Evolutionary conservation across 148 eudicot genomes (phyloP).

Genomic region (Simmondsia chinensis): DNA sequence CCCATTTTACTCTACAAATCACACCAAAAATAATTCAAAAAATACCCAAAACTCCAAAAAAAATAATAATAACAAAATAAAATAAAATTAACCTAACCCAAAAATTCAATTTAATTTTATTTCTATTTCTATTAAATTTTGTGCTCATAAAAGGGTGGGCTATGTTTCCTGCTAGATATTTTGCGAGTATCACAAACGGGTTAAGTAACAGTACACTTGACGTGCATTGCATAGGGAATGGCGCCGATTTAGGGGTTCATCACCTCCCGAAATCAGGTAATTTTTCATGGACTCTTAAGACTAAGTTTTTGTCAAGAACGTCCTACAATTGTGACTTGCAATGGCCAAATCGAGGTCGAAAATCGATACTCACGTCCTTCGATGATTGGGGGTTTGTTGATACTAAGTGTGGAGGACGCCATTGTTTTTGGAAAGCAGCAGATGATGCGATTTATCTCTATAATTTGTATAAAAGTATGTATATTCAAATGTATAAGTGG

Average conservation of each 20-base stretch:
- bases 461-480: neutral
- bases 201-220: neutral
- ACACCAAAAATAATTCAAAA: too few relatives aligned
- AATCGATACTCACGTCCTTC: neutral
- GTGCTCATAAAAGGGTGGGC: neutral
- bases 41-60: too few relatives aligned
- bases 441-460: conserved; percentile 10
- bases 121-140: too few relatives aligned
- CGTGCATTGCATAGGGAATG: conserved; percentile 10
- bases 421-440: conserved; percentile 13
- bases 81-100: too few relatives aligned
- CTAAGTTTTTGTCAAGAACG: neutral
- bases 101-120: too few relatives aligned
- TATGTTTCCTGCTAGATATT: neutral
- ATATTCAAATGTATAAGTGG: neutral
- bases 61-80: too few relatives aligned
- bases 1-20: too few relatives aligned
- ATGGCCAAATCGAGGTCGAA: conserved; percentile 8
- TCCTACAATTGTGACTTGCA: conserved; percentile 8
- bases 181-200: conserved; percentile 1
- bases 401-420: conserved; percentile 9
- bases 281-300: neutral
- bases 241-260: conserved; percentile 7
- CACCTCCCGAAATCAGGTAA: neutral
- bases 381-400: conserved; percentile 12